phyloP scores from a whole-genome alignment of 225 moss, liverwort and hornwort species.

The Antitrichia curtipendula region DNA sequence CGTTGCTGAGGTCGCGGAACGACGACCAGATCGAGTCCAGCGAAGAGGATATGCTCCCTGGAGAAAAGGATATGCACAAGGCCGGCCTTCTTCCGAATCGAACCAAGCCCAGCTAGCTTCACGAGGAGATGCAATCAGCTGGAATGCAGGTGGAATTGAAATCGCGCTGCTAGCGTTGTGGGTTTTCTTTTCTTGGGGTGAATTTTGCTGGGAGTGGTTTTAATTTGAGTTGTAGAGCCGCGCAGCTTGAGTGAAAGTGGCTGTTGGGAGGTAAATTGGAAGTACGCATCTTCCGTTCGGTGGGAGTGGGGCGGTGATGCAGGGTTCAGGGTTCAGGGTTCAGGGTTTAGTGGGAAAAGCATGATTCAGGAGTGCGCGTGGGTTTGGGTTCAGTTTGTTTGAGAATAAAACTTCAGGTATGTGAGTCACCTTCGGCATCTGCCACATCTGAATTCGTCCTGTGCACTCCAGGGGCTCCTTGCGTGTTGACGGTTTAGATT shows the following conservation, averaged over 20 bases:
- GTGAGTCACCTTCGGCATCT: constrained; percentile 4
- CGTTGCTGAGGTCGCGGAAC: background rate
- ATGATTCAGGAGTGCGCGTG: background rate
- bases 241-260: background rate
- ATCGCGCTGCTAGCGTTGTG: background rate
- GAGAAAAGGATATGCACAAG: background rate
- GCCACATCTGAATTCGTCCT: constrained; percentile 1
- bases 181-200: background rate
- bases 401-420: background rate
- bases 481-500: background rate
- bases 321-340: background rate
- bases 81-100: background rate
- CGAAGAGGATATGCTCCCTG: background rate
- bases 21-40: background rate
- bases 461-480: background rate
- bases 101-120: background rate
- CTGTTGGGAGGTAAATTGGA: no score
- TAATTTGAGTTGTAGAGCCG: background rate
- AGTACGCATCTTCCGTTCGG: background rate
- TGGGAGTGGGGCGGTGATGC: background rate
- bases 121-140: background rate
- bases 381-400: background rate
- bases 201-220: background rate
- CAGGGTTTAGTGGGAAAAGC: background rate
- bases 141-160: background rate